Evolutionary conservation across 805 yeast genomes (phyloP).

Genomic region (Candida qinlingensis): DNA sequence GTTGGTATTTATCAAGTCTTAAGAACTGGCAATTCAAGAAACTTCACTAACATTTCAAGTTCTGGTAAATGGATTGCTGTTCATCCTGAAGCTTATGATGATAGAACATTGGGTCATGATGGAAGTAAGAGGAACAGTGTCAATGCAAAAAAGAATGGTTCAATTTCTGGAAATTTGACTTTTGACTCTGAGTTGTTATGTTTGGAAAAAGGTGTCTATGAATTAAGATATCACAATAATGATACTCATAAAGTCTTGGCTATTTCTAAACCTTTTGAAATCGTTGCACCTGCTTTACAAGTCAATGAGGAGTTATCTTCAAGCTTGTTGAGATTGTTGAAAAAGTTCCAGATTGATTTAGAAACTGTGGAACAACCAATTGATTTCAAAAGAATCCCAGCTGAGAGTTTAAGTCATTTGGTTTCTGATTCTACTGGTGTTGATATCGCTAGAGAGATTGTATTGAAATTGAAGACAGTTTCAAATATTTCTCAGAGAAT

Average conservation of each 20-base stretch:
- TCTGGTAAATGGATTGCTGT: conserved; percentile 61
- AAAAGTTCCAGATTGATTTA: conserved; percentile 17
- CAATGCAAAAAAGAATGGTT: conserved; percentile 13
- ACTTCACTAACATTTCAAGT: conserved; percentile 55
- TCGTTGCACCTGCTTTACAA: conserved; percentile 37
- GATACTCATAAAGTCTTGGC: conserved; percentile 66
- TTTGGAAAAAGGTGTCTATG: conserved; percentile 69
- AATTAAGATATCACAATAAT: conserved; percentile 64
- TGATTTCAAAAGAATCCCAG: conserved; percentile 21
- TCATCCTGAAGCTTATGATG: conserved; percentile 30
- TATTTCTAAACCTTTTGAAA: conserved; percentile 62
- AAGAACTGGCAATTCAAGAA: conserved; percentile 51
- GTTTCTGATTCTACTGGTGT: conserved; percentile 30
- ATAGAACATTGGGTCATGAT: conserved; percentile 18
- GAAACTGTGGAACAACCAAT: conserved; percentile 20
- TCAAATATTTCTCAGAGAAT: conserved; percentile 18
- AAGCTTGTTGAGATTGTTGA: conserved; percentile 24
- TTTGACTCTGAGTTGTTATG: conserved; percentile 46
- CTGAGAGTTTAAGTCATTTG: conserved; percentile 24
- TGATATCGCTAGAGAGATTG: conserved; percentile 30
- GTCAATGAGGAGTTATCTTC: conserved; percentile 28
- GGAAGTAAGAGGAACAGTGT: conserved; percentile 4
- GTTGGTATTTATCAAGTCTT: conserved; percentile 65
- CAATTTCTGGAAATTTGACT: conserved; percentile 38
- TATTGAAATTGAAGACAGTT: conserved; percentile 18